Percentiles rank a stretch among this genome's conserved stretches.
Evolutionary conservation across 768 basidiomycete genomes (phyloP).

Genomic region (Hypholoma sublateritium): DNA sequence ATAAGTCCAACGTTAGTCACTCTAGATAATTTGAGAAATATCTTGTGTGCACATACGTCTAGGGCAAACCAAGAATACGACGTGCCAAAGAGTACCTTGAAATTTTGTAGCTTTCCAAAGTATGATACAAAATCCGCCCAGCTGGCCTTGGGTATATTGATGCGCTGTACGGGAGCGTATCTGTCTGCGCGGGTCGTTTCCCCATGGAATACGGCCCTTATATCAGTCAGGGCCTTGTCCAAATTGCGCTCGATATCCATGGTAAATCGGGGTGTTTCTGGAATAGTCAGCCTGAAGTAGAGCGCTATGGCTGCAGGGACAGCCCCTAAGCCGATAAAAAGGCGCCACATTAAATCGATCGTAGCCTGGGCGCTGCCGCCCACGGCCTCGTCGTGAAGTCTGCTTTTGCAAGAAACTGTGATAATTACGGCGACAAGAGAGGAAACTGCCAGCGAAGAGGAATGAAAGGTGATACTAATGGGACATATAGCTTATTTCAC

Average conservation of each 20-base stretch:
- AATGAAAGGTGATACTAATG: too few relatives aligned
- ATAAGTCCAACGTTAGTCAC: not conserved
- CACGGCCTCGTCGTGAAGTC: too few relatives aligned
- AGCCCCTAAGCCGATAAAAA: conserved; percentile 86
- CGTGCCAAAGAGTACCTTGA: conserved; percentile 76
- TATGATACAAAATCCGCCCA: conserved; percentile 65
- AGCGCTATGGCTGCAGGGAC: conserved; percentile 79
- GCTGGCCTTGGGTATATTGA: conserved; percentile 66
- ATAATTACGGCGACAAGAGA: too few relatives aligned
- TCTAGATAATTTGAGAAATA: too few relatives aligned
- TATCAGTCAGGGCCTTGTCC: conserved; percentile 70
- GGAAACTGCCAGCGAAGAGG: too few relatives aligned
- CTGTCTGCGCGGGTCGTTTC: conserved; percentile 49
- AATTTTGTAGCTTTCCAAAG: conserved; percentile 75
- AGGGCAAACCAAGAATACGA: conserved; percentile 90
- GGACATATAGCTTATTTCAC: conserved; percentile 49
- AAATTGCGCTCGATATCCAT: conserved; percentile 92
- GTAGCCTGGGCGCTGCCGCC: too few relatives aligned
- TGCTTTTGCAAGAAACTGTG: too few relatives aligned
- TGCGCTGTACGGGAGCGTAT: conserved; percentile 57
- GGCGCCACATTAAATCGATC: conserved; percentile 6
- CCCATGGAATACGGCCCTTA: conserved; percentile 61
- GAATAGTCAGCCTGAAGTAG: conserved; percentile 92
- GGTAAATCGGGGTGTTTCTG: conserved; percentile 87
- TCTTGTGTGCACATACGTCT: conserved; percentile 47